Base-by-base conservation (phyloP, 345 rosid species). In the Populus davidiana region DNA sequence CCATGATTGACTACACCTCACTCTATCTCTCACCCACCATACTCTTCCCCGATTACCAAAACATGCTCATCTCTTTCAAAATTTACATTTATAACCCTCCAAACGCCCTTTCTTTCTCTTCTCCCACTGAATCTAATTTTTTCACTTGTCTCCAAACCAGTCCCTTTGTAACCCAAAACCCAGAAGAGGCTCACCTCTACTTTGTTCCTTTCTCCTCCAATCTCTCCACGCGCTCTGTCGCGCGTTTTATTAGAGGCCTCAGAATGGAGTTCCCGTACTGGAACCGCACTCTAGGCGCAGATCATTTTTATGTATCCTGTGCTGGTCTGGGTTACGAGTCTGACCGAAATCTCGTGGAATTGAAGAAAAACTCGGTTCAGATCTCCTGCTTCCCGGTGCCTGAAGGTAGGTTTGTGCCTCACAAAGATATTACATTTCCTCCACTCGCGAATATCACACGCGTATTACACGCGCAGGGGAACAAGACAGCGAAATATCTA, bases 241-340 rank as follows among this genome's bases (percentile, higher is more conserved):
- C 87, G n/a, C 81, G 78, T 13, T 79, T 88, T 5, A 54, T 88
- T 38, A 59, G 77, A 8, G 75, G 69, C 35, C 77, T 86, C 69
- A 86, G 86, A 9, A 49, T 69, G 47, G 77, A 79, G 21, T 80
- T 83, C 44, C 87, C 90, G n/a, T 88, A 80, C 86, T 90, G 93
- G 93, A 87, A 90, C 76, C 87, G 93, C 17, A 86, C 91, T 6
- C 91, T 90, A 33, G 93, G 93, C 13, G 87, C 93, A 70, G 93
- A 90, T 74, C 93, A 90, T 56, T 85, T 88, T 69, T 88, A 70
- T 56, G 65, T 86, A 76, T 88, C 88, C 5, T 78, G 88, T 38
- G 12, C 78, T 36, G 88, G 90, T 13, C 74, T 90, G 23, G 81
- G 78, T 21, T 87, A 78, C 75, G 76, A 70, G 9, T 74, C 87